A percentile compares a stretch with the other conserved stretches of the same genome.
These are phyloP conservation scores for Candida silvicultrix DNA, from an alignment of 805 yeast species.

Conservation along the genomic window DNA sequence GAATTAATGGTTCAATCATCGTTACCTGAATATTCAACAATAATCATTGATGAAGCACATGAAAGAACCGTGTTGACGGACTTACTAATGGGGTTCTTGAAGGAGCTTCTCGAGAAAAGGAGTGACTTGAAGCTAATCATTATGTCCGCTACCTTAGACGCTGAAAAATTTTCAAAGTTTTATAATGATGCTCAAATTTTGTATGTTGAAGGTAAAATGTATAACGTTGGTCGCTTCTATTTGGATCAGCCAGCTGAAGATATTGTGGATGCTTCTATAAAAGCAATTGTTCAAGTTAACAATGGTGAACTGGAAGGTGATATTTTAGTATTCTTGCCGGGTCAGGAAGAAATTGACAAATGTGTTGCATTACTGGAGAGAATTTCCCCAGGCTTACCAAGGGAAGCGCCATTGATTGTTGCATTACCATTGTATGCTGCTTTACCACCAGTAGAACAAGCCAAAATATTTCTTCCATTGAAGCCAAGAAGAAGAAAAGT, in stretches of 20 bases:
- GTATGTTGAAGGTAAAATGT: conserved; percentile 86
- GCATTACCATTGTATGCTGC: conserved; percentile 93
- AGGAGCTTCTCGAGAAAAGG: conserved; percentile 49
- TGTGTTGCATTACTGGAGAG: conserved; percentile 57
- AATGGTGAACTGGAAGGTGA: conserved; percentile 76
- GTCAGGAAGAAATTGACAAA: conserved; percentile 96
- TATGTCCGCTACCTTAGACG: conserved; percentile 97
- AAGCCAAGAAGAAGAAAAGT: conserved; percentile 72
- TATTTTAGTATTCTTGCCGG: conserved; percentile 86
- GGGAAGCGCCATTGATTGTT: conserved; percentile 66
- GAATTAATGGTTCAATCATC: conserved; percentile 75
- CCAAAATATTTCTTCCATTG: conserved; percentile 65
- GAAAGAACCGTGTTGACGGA: conserved; percentile 93
- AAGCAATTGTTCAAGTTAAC: conserved; percentile 73
- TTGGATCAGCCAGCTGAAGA: conserved; percentile 65
- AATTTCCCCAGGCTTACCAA: conserved; percentile 60
- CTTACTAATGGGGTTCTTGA: conserved; percentile 81
- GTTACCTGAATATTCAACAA: conserved; percentile 61
- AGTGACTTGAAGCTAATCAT: conserved; percentile 63
- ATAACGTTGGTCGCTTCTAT: conserved; percentile 71
- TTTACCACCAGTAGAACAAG: conserved; percentile 77
- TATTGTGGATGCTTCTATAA: conserved; percentile 71
- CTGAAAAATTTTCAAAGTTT: conserved; percentile 75
- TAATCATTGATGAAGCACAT: conserved; percentile 94
- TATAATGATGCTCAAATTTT: conserved; percentile 77